phyloP scores from a whole-genome alignment of 768 basidiomycete genomes.

The Calocera cornea region DNA sequence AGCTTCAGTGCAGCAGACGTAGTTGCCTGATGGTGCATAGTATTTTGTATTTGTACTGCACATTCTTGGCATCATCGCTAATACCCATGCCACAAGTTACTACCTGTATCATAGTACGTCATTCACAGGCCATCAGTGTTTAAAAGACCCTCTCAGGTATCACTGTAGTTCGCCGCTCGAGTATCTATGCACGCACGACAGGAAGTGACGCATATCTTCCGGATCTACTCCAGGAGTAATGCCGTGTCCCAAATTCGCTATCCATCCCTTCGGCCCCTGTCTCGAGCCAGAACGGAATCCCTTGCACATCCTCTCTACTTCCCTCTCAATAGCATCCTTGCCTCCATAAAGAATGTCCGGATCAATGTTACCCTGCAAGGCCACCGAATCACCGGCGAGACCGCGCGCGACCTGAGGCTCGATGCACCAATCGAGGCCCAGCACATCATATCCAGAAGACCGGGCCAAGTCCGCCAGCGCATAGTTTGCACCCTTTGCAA shows the following conservation, averaged over 20 bases:
- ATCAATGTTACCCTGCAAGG: conserved; percentile 88
- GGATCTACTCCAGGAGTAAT: conserved; percentile 93
- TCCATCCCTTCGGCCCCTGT: conserved; percentile 59
- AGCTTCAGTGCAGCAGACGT: conserved; percentile 83
- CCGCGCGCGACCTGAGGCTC: conserved; percentile 58
- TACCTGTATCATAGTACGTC: background rate
- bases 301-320: conserved; percentile 69
- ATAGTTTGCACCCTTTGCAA: conserved; percentile 86
- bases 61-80: background rate
- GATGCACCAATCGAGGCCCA: conserved; percentile 86
- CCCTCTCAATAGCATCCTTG: conserved; percentile 66
- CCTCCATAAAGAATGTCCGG: conserved; percentile 79
- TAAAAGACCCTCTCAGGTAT: background rate
- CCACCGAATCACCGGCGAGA: conserved; percentile 46
- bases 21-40: conserved; percentile 37
- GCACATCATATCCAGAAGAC: conserved; percentile 64
- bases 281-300: conserved; percentile 49
- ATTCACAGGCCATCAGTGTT: background rate
- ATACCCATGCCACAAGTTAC: background rate
- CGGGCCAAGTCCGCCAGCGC: conserved; percentile 48
- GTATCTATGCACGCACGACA: conserved; percentile 78
- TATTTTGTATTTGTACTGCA: background rate
- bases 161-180: conserved; percentile 26
- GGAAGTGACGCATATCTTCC: conserved; percentile 82
- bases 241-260: conserved; percentile 92